These are phyloP conservation scores for Purpureocillium takamizusanense DNA, from an alignment of 2,329 filamentous ascomycete species.

Conservation along the genomic window DNA sequence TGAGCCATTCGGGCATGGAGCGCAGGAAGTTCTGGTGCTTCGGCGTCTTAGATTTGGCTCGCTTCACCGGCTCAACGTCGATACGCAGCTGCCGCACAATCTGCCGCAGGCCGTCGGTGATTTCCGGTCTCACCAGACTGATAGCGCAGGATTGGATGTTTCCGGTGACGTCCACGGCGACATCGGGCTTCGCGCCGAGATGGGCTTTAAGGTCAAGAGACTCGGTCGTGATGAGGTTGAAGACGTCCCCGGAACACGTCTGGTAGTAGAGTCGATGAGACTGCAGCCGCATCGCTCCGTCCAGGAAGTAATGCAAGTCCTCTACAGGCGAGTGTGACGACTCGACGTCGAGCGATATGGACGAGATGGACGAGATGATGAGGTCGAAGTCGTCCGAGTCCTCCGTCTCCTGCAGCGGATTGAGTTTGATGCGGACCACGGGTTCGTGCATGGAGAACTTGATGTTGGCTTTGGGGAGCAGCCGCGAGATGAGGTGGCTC, in stretches of 20 bases:
- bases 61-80: slow-evolving; percentile 55
- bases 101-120: slow-evolving; percentile 83
- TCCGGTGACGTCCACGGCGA: slow-evolving; percentile 71
- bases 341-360: slow-evolving; percentile 84
- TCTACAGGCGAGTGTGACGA: slow-evolving; percentile 86
- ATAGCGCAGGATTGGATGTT: slow-evolving; percentile 80
- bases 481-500: slow-evolving; percentile 72
- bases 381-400: slow-evolving; percentile 82
- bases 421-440: slow-evolving; percentile 80
- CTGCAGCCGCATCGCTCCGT: slow-evolving; percentile 72
- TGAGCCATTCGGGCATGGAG: slow-evolving; percentile 72
- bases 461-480: slow-evolving; percentile 86
- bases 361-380: slow-evolving; percentile 90
- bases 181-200: slow-evolving; percentile 74
- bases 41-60: slow-evolving; percentile 35
- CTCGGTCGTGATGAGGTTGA: slow-evolving; percentile 82
- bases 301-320: slow-evolving; percentile 78
- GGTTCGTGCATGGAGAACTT: slow-evolving; percentile 97
- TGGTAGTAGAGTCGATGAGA: slow-evolving; percentile 93
- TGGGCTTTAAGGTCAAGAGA: slow-evolving; percentile 80
- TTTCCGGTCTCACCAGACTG: slow-evolving; percentile 85
- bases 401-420: slow-evolving; percentile 57
- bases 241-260: slow-evolving; percentile 70
- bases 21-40: slow-evolving; percentile 63
- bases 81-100: slow-evolving; percentile 77